Conservation (phyloP, 768 basidiomycete genomes). For the Tulasnella sp. region DNA sequence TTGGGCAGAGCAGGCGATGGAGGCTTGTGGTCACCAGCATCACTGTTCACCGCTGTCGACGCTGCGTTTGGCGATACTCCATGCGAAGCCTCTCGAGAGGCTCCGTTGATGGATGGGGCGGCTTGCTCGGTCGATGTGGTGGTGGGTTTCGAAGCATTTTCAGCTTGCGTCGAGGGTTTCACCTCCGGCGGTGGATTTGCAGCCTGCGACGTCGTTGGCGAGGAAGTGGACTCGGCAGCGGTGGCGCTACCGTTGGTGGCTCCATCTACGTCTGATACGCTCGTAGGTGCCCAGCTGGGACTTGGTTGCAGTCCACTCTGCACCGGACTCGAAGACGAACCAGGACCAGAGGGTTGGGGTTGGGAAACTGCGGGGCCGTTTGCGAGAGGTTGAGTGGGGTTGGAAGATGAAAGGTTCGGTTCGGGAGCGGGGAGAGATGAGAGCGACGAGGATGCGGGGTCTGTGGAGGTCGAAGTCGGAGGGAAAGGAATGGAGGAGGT, state of each 20-base stretch:
- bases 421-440: background rate
- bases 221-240: constrained; percentile 3
- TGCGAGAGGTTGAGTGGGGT: background rate
- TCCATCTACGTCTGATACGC: background rate
- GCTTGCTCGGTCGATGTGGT: background rate
- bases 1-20: background rate
- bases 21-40: constrained; percentile 1
- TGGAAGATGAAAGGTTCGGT: background rate
- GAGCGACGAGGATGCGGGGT: background rate
- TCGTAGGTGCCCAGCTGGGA: constrained; percentile 1
- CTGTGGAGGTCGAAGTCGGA: background rate
- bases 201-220: constrained; percentile 15
- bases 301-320: background rate
- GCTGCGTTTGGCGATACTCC: too few relatives aligned
- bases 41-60: background rate
- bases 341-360: constrained; percentile 10
- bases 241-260: background rate
- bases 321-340: background rate
- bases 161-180: background rate
- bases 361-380: background rate
- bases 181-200: background rate
- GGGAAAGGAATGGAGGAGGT: constrained; percentile 8
- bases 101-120: too few relatives aligned
- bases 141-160: background rate
- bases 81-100: too few relatives aligned